Evolutionary conservation across 768 basidiomycete genomes (phyloP).

Genomic region (Suillus clintonianus): DNA sequence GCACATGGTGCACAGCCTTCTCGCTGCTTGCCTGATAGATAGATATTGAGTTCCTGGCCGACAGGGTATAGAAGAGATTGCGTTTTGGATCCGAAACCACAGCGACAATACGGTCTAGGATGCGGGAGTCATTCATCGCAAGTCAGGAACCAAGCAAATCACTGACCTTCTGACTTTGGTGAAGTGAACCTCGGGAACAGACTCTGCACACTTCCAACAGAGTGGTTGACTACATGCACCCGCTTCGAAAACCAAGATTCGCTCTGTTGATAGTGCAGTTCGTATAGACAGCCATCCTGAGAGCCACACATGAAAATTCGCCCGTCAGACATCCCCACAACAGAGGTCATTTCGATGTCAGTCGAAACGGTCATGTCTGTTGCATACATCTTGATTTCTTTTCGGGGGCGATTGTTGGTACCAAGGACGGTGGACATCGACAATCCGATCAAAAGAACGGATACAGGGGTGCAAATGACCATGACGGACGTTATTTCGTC

Average conservation of each 20-base stretch:
- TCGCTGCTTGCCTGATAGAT: slow-evolving; percentile 66
- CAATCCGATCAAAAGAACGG: slow-evolving; percentile 83
- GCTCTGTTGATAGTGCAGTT: slow-evolving; percentile 86
- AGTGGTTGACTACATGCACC: slow-evolving; percentile 85
- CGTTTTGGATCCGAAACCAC: slow-evolving; percentile 69
- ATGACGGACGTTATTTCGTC: slow-evolving; percentile 89
- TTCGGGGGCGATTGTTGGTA: slow-evolving; percentile 43
- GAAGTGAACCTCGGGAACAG: slow-evolving; percentile 75
- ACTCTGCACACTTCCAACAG: slow-evolving; percentile 75
- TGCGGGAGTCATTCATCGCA: slow-evolving; percentile 7
- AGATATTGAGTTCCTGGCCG: slow-evolving; percentile 62
- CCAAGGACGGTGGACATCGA: slow-evolving; percentile 48
- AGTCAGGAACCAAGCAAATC: background rate
- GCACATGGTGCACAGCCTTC: slow-evolving; percentile 69
- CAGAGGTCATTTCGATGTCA: slow-evolving; percentile 84
- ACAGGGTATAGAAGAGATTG: slow-evolving; percentile 78
- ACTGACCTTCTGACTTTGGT: slow-evolving; percentile 65
- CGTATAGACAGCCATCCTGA: slow-evolving; percentile 88
- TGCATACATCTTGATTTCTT: slow-evolving; percentile 86
- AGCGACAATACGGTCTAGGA: slow-evolving; percentile 67
- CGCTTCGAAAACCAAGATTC: slow-evolving; percentile 93
- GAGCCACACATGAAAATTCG: slow-evolving; percentile 89
- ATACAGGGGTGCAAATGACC: slow-evolving; percentile 86
- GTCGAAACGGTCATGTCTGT: slow-evolving; percentile 81
- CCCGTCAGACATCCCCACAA: slow-evolving; percentile 77